phyloP scores from a whole-genome alignment of 2,329 filamentous ascomycete genomes.

The Arthrinium phaeospermum region DNA sequence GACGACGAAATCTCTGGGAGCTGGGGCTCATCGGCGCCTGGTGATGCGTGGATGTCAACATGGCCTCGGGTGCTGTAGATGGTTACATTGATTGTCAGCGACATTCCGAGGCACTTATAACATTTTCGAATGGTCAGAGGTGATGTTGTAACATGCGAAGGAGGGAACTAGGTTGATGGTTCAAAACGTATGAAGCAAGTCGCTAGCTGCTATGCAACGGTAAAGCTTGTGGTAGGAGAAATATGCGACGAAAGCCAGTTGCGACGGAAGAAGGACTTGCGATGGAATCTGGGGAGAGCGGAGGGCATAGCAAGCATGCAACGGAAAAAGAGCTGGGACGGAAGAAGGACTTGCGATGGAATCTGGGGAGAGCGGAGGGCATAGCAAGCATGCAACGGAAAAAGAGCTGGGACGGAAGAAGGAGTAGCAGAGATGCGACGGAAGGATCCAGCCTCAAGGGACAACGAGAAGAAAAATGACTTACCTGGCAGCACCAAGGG shows the following conservation, averaged over 20 bases:
- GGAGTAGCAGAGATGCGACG: background rate
- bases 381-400: background rate
- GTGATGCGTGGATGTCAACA: background rate
- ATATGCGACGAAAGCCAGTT: background rate
- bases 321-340: background rate
- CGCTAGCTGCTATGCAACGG: background rate
- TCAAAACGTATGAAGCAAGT: background rate
- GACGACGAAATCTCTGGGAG: slow-evolving; percentile 30
- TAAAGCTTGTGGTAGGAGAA: background rate
- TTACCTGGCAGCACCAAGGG: slow-evolving; percentile 21
- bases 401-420: background rate
- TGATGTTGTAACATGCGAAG: background rate
- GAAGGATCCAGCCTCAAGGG: background rate
- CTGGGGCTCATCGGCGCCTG: slow-evolving; percentile 19
- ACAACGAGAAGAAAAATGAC: background rate
- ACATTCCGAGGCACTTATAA: background rate
- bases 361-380: background rate
- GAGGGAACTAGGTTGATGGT: background rate
- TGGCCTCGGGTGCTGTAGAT: slow-evolving; percentile 7
- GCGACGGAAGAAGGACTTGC: background rate
- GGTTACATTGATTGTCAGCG: background rate
- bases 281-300: background rate
- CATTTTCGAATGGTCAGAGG: background rate
- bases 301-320: background rate
- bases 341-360: background rate